A percentile compares a stretch with the other conserved stretches of the same genome.
Evolutionary conservation across 306 rosid genomes (phyloP).

Genomic region (Castanea mollissima): DNA sequence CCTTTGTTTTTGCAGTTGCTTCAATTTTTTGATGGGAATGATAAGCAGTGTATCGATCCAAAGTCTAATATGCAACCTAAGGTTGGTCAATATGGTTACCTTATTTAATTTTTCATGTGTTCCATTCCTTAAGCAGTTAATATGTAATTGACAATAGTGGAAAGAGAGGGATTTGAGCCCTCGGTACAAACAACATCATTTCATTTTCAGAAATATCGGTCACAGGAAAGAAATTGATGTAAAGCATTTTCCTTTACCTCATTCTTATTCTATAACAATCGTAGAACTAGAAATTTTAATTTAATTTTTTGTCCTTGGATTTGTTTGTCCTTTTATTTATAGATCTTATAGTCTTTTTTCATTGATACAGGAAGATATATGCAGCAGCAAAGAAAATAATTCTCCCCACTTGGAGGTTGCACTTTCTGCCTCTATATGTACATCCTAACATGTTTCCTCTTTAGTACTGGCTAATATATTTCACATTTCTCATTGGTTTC

Average conservation of each 20-base stretch:
- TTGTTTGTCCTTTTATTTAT: neutral
- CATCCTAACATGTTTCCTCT: neutral
- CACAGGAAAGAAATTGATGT: neutral
- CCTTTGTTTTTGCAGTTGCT: conserved; percentile 57
- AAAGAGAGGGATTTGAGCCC: too few relatives aligned
- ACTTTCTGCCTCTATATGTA: conserved; percentile 17
- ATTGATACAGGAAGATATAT: conserved; percentile 40
- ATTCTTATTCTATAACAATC: neutral
- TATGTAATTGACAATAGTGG: too few relatives aligned
- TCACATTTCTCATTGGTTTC: conserved; percentile 32
- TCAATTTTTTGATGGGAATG: conserved; percentile 63
- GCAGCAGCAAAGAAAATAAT: conserved; percentile 38
- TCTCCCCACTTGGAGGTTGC: conserved; percentile 49
- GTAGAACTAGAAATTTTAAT: neutral
- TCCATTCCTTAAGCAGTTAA: conserved; percentile 2
- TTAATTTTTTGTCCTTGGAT: neutral
- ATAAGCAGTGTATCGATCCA: conserved; percentile 32
- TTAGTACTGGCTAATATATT: conserved; percentile 14
- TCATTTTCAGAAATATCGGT: neutral
- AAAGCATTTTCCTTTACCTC: neutral
- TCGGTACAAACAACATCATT: neutral
- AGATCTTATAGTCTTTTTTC: conserved; percentile 9
- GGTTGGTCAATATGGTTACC: conserved; percentile 43
- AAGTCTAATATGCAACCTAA: conserved; percentile 42
- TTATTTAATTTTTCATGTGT: conserved; percentile 16